Base-by-base conservation (phyloP, 257 asterid species). In the Echites panduratus region DNA sequence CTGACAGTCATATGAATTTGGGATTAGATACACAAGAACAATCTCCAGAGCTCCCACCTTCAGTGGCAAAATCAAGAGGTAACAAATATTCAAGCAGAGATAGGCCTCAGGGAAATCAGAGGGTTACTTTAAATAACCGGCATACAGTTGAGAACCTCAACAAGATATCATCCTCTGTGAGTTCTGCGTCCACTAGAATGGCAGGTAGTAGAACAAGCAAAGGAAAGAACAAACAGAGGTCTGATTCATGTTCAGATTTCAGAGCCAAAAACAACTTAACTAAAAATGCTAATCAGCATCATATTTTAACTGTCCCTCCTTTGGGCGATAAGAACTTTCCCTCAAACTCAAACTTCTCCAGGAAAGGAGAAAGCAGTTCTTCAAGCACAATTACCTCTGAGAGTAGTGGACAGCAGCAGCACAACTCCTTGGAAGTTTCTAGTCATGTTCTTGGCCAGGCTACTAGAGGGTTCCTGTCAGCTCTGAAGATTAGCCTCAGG, bases 51-150 rank as follows among this genome's bases (percentile, higher is more conserved):
- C 81, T 83, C 72, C 89, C 85, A 40, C 24, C 65, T 47, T 83
- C 85, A 20, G 83, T 85, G 22, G 77, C 84, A 73, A 85, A 80
- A 73, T 79, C 82, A 65, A 81, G 89, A 70, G 87, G 86, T 40
- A 77, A 78, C 63, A 75, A 81, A 58, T 77, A 50, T 72, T 74
- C 67, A 64, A 85, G 72, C 75, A 54, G 56, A 62, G 64, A 78
- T 56, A 68, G 70, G 79, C 81, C 54, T 53, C 69, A 66, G 50
- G 71, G 67, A 62, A 67, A 75, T 43, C 56, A 53, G 40, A 77
- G 10, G 4, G 59, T 68, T 49, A 65, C 63, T 32, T 61, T 74
- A 47, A 72, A 69, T 72, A 66, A 73, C 74, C 78, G 62, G 53
- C 77, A 70, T 74, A 71, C 68, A 3, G 54, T 62, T 41, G 73